These are phyloP conservation scores for Trichosporon faecale DNA, from an alignment of 1,284 basidiomycete genomes.

Conservation along the genomic window DNA sequence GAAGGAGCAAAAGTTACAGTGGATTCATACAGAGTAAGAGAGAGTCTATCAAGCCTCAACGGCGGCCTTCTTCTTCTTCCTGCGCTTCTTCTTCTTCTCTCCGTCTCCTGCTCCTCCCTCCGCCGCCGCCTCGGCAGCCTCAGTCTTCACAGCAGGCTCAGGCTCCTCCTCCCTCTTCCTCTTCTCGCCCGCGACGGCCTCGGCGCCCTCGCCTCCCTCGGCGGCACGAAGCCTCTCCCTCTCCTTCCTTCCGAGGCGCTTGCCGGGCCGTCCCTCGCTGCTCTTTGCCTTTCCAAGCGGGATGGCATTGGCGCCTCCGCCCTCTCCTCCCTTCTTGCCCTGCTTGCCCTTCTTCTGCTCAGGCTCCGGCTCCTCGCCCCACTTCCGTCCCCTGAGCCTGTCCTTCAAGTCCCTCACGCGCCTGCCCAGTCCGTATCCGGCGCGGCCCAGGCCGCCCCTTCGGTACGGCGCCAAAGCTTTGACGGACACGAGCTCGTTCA, in stretches of 20 bases:
- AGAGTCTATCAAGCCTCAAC: conserved; percentile 9
- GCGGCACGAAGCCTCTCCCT: conserved; percentile 35
- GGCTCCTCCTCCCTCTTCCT: conserved; percentile 15
- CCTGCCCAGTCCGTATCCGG: conserved; percentile 65
- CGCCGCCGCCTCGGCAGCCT: neutral
- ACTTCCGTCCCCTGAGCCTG: conserved; percentile 56
- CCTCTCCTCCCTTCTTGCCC: conserved; percentile 1
- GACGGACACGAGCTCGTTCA: conserved; percentile 84
- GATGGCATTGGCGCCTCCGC: conserved; percentile 20
- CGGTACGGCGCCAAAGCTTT: conserved; percentile 90
- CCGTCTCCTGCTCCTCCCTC: conserved; percentile 11
- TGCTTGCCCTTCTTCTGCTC: conserved; percentile 3
- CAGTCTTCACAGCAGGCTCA: neutral
- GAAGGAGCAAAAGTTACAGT: too few relatives aligned
- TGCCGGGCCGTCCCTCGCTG: conserved; percentile 32
- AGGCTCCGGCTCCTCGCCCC: conserved; percentile 52
- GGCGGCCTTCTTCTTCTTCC: conserved; percentile 23
- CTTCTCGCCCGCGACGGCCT: conserved; percentile 16
- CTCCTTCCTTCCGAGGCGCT: conserved; percentile 55
- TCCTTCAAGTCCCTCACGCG: conserved; percentile 71
- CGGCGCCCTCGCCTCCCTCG: conserved; percentile 15
- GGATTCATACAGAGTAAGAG: neutral
- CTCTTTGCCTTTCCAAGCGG: conserved; percentile 21
- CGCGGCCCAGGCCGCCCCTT: conserved; percentile 50
- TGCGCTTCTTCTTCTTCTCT: conserved; percentile 27